These are phyloP conservation scores for Austroboletus eburneus DNA, from an alignment of 768 basidiomycete species.

Conservation along the genomic window DNA sequence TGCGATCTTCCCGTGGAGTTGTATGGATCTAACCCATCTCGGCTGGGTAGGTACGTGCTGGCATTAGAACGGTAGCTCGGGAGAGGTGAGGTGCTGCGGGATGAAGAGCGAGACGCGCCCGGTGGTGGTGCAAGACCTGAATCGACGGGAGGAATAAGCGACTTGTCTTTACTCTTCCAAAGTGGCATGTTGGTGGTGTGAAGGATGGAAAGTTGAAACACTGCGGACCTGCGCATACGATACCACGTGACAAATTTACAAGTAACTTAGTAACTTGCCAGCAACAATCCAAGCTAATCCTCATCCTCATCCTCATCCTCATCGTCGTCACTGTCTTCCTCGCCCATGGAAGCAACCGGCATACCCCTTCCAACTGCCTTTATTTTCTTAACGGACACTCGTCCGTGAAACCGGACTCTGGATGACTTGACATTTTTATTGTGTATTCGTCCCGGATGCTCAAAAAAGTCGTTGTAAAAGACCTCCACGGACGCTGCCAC, in stretches of 20 bases:
- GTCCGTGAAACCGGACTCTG: constrained; percentile 75
- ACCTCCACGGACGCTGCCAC: constrained; percentile 40
- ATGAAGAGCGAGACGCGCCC: constrained; percentile 26
- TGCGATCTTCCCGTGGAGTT: constrained; percentile 27
- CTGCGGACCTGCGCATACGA: not conserved
- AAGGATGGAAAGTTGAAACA: not conserved
- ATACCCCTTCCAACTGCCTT: constrained; percentile 65
- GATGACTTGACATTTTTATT: constrained; percentile 19
- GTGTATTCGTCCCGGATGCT: constrained; percentile 41
- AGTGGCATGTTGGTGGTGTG: constrained; percentile 21
- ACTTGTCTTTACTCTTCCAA: constrained; percentile 64
- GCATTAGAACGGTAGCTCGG: constrained; percentile 49
- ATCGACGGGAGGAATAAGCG: constrained; percentile 64
- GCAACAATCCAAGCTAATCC: too few species aligned
- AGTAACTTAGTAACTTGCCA: too few species aligned
- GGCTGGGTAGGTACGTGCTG: constrained; percentile 63
- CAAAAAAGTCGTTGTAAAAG: constrained; percentile 81
- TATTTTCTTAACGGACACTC: constrained; percentile 79
- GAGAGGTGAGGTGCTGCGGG: constrained; percentile 35
- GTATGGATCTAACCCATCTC: constrained; percentile 59
- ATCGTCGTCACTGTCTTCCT: constrained; percentile 34
- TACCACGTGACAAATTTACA: constrained; percentile 13
- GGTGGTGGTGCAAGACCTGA: constrained; percentile 28
- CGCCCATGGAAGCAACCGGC: constrained; percentile 42
- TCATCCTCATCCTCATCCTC: constrained; percentile 37